Evolutionary conservation across 345 rosid species (phyloP), one percentile per base, ranked within the genome.

Genomic region (Gossypium arboreum): DNA sequence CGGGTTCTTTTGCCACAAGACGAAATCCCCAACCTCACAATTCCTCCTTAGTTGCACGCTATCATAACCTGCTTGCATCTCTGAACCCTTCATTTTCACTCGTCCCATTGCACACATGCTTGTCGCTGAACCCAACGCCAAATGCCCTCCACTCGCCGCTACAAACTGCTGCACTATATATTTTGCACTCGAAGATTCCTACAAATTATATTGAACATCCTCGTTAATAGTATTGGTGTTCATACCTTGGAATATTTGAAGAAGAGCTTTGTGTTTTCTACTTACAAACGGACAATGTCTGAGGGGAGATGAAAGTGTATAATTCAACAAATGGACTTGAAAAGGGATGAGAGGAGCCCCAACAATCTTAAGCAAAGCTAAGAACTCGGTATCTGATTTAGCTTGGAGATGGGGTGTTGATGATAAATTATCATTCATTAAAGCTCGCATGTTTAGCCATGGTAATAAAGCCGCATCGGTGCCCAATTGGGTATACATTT

Each of bases 51-150:
- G 51, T 1, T 71, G 79, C 50, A 87, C 81, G 58, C 83, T 87
- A 51, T 84, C 91, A 2, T 85, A 87, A 7, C 89, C 94, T 43
- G 81, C 81, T 2, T 81, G 87, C 95, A 91, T 90, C 74, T 89
- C 96, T 0, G 97, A 91, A 0, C 92, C 98, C 5, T 73, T 79
- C 97, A 92, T 88, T 80, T 85, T 91, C 78, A 94, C 98, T 48
- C 91, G 94, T 60, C 98, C 98, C 27, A 94, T 89, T 1, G 97
- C 97, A 29, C 82, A 91, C 98, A 92, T 92, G 82, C 94, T 94
- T n/a, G 70, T 82, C 79, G 88, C 75, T 3, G 86, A 78, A 63
- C 81, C 91, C 76, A 91, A 71, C 1, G 90, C 94, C 2, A 73
- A 83, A 20, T 84, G 85, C 12, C 98, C 98, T 59, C 98, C 98